Base-by-base conservation (phyloP, 2,329 filamentous ascomycete species). In the Trichoderma asperellum region DNA sequence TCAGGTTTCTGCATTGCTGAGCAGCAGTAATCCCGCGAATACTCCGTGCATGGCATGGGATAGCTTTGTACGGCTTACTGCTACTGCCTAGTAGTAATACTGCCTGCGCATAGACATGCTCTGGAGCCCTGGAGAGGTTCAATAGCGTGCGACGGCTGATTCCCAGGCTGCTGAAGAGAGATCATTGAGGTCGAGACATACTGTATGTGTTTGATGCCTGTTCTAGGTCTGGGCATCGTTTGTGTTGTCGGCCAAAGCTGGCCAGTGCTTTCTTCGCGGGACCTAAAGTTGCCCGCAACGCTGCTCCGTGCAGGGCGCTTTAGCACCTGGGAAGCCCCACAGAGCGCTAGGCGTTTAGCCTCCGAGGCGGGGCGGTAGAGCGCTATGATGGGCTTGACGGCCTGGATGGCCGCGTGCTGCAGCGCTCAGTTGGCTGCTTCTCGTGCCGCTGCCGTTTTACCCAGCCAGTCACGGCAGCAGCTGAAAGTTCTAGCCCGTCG, bases 381-480 rank as follows among this genome's bases (percentile, higher is more conserved):
- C 60, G 60, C 60, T 55, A 40, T 40, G 34, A 40, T 16, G 10
- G 53, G 62, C 35, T 55, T 49, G 29, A 47, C 49, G 18, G 27
- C 53, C 18, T 34, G 18, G 29, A 57, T 16, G 53, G 14, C 53
- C 29, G 53, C 53, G 53, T 57, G 55, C 55, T 57, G 55, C 55
- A 57, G 29, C 29, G 55, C n/a, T 35, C 53, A 58, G 63, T 66
- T 66, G 37, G 63, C 14, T 16, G 52, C 27, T 29, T 21, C 47
- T 49, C n/a, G 37, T 27, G 64, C 55, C 40, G 35, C 35, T 59
- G 29, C 40, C 64, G n/a, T 49, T 67, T 67, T 59, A 59, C 34
- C 55, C 64, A 67, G 63, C 63, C 63, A 66, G 53, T 66, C 63
- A 66, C 37, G 37, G 8, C 40, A 27, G 37, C 59, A 49, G 59